Evolutionary conservation across 2,329 filamentous ascomycete species (phyloP).

Genomic region (Cyphellophora europaea): DNA sequence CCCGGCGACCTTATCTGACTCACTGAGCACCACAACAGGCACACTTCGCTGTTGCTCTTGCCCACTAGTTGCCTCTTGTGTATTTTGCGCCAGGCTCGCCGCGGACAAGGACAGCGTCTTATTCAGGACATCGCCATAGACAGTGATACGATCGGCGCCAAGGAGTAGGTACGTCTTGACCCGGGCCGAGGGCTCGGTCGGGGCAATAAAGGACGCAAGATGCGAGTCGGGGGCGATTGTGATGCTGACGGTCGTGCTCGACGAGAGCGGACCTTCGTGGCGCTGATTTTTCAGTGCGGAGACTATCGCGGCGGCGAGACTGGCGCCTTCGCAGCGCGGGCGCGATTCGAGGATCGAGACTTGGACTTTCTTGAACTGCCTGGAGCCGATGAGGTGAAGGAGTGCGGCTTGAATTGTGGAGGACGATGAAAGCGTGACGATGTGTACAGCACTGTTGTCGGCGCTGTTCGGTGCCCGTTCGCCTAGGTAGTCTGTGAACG

Average conservation of each 20-base stretch:
- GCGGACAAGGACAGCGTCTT: constrained; percentile 56
- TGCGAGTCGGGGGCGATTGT: constrained; percentile 52
- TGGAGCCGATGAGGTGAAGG: constrained; percentile 32
- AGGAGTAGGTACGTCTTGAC: constrained; percentile 49
- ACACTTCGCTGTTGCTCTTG: no score
- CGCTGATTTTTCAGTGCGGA: constrained; percentile 20
- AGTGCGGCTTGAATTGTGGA: constrained; percentile 43
- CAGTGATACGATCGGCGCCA: constrained; percentile 54
- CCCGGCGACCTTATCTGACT: constrained; percentile 51
- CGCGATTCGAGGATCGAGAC: constrained; percentile 57
- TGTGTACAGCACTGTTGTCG: constrained; percentile 26
- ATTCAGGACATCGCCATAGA: constrained; percentile 52
- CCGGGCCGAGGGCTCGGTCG: no score
- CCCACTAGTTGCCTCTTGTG: no score
- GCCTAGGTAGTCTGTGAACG: constrained; percentile 5
- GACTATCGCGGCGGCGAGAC: constrained; percentile 41
- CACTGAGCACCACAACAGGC: constrained; percentile 50
- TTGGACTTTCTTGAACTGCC: constrained; percentile 24
- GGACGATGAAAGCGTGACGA: constrained; percentile 55
- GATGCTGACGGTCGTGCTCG: constrained; percentile 27
- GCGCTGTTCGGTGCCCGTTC: neutral
- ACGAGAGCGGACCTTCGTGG: constrained; percentile 19
- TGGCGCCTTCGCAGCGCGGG: constrained; percentile 56
- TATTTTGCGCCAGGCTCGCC: constrained; percentile 41
- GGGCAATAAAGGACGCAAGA: no score